Evolutionary conservation across 1,284 basidiomycete species (phyloP).

Genomic region (Cutaneotrichosporon curvatum): DNA sequence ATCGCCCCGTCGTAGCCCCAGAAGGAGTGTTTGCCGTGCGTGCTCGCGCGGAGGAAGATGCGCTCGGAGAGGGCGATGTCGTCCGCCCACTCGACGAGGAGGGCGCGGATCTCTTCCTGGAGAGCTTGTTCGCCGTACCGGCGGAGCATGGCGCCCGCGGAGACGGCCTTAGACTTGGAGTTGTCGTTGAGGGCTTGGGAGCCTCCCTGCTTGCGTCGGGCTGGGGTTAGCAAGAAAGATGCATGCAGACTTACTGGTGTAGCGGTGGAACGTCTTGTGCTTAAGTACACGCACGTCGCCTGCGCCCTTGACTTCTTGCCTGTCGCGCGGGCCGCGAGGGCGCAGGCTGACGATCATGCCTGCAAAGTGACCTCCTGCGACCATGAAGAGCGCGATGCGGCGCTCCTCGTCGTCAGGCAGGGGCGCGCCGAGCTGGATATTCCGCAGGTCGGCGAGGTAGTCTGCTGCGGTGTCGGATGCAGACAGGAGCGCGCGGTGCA

Average conservation of each 20-base stretch:
- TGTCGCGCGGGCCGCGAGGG: slow-evolving; percentile 53
- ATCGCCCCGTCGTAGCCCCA: slow-evolving; percentile 71
- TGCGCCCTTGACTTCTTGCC: slow-evolving; percentile 50
- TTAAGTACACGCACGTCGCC: slow-evolving; percentile 67
- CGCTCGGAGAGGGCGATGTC: slow-evolving; percentile 73
- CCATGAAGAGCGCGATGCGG: slow-evolving; percentile 90
- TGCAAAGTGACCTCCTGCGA: slow-evolving; percentile 95
- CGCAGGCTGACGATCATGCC: slow-evolving; percentile 67
- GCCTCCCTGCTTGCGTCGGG: slow-evolving; percentile 94
- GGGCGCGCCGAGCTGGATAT: slow-evolving; percentile 56
- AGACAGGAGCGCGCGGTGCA: slow-evolving; percentile 72
- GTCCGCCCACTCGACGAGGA: slow-evolving; percentile 75
- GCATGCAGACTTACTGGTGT: slow-evolving; percentile 84
- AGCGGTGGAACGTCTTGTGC: slow-evolving; percentile 97
- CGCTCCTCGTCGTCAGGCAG: slow-evolving; percentile 53
- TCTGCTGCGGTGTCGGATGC: slow-evolving; percentile 46
- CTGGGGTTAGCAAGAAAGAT: slow-evolving; percentile 33
- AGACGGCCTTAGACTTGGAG: slow-evolving; percentile 83
- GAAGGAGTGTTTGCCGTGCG: slow-evolving; percentile 77
- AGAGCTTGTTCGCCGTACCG: slow-evolving; percentile 92
- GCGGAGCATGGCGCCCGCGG: slow-evolving; percentile 88
- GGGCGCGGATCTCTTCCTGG: slow-evolving; percentile 80
- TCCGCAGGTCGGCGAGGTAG: slow-evolving; percentile 51
- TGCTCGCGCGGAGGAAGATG: slow-evolving; percentile 81
- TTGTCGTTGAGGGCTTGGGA: slow-evolving; percentile 90